A percentile compares a stretch with the other conserved stretches of the same genome.
These are phyloP conservation scores for Adansonia digitata DNA, from an alignment of 345 rosid genomes.

Conservation along the genomic window DNA sequence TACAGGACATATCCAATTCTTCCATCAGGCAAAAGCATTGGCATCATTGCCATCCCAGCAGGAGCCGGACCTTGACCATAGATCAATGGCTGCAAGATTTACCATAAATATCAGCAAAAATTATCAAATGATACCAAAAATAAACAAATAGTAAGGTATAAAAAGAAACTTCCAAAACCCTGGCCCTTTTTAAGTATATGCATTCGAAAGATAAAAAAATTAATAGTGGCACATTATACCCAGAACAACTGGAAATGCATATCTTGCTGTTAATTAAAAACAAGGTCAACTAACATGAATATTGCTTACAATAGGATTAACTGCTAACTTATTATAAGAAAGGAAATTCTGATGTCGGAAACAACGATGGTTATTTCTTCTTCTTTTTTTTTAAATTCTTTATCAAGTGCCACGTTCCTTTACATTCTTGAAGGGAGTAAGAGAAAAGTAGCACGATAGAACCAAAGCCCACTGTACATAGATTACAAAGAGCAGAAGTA, in stretches of 20 bases:
- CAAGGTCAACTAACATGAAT: background rate
- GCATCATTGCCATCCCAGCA: constrained; percentile 95
- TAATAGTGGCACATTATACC: background rate
- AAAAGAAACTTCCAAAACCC: background rate
- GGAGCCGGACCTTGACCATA: constrained; percentile 75
- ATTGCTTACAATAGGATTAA: background rate
- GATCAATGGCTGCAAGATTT: constrained; percentile 64
- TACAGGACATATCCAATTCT: constrained; percentile 92
- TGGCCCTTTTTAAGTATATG: background rate
- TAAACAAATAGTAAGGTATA: background rate
- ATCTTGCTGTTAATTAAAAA: background rate
- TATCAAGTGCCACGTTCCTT: background rate
- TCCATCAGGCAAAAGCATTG: constrained; percentile 95
- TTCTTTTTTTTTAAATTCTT: too few species aligned
- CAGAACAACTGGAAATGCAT: background rate
- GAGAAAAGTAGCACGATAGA: background rate
- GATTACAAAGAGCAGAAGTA: background rate
- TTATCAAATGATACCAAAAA: background rate
- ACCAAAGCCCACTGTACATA: background rate
- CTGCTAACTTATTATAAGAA: background rate
- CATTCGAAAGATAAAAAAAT: background rate
- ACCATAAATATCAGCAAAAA: constrained; percentile 8
- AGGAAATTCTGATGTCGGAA: background rate
- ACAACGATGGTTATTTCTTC: background rate
- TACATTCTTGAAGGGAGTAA: background rate